Base-by-base conservation (phyloP, 2,329 filamentous ascomycete genomes). In the Coniosporium tulheliwenetii region DNA sequence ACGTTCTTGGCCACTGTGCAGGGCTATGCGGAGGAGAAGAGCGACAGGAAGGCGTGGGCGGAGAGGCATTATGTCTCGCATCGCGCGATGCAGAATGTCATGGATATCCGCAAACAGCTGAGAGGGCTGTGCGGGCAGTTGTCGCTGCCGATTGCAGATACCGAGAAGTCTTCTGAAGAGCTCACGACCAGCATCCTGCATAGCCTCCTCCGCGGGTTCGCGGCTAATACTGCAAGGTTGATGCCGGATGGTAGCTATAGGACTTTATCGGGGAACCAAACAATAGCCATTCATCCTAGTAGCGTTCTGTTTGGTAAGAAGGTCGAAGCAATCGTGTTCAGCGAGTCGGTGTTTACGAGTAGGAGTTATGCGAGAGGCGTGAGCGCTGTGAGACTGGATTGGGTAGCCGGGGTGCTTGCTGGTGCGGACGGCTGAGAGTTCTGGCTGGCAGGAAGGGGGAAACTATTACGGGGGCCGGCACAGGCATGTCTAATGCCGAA, bases 71-170 rank as follows among this genome's bases (percentile, higher is more conserved):
- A 74, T 45, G 69, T 79, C 9, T 73, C 67, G 2, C 75, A 79
- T 48, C 66, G 75, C 33, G 74, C 75, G 3, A 79, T 80, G 76
- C 71, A 75, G 47, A 71, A 69, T 12, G 74, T 77, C 3, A 76
- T 79, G 73, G 73, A 78, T 45, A 69, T 78, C 38, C 67, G 74
- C 41, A 78, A 77, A 51, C 75, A 78, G 55, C 64, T 77, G n/a
- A 64, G 61, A 14, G 56, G 65, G 3, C 72, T 75, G 51, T 76
- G 71, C 50, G 64, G 63, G 39, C 58, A 64, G 39, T 62, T 70
- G 8, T 67, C 68, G 39, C 49, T 63, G 0, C 43, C 58, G 16
- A 5, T 26, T 5, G 8, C 38, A 5, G 40, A 43, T 5, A 12
- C 36, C n/a, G 12, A 5, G 19, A 44, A 46, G 2, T 49, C 52